A percentile compares a stretch with the other conserved stretches of the same genome.
Evolutionary conservation across 805 yeast species (phyloP).

Genomic region (Pichia nanzhaoensis): DNA sequence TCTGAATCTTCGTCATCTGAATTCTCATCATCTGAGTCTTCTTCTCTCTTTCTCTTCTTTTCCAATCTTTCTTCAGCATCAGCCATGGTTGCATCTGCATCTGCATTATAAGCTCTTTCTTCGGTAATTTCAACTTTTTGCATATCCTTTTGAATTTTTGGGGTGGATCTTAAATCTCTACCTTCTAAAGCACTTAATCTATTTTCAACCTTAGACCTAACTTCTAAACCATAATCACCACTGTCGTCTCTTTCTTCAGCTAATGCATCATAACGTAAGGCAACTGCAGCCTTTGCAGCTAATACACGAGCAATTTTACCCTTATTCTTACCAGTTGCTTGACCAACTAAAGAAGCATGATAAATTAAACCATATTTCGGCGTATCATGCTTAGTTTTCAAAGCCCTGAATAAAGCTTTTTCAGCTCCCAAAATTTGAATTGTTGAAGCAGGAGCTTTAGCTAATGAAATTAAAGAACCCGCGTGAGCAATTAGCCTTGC

Average conservation of each 20-base stretch:
- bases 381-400: conserved; percentile 97
- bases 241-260: conserved; percentile 96
- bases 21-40: conserved; percentile 25
- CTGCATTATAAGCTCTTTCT: conserved; percentile 86
- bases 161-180: conserved; percentile 87
- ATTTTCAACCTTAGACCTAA: conserved; percentile 88
- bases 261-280: conserved; percentile 92
- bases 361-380: conserved; percentile 97
- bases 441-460: conserved; percentile 98
- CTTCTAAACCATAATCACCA: conserved; percentile 87
- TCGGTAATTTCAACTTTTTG: conserved; percentile 83
- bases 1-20: conserved; percentile 19
- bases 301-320: conserved; percentile 98
- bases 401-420: conserved; percentile 97
- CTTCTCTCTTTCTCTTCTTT: conserved; percentile 21
- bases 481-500: conserved; percentile 97
- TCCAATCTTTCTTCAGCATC: conserved; percentile 14
- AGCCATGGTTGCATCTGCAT: conserved; percentile 56
- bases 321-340: conserved; percentile 96
- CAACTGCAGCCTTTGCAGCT: conserved; percentile 97
- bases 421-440: conserved; percentile 98
- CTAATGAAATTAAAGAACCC: conserved; percentile 88
- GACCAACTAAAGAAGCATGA: conserved; percentile 96
- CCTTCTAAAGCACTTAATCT: conserved; percentile 95
- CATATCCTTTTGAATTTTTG: conserved; percentile 74